Evolutionary conservation across 768 basidiomycete species (phyloP), one percentile per base, ranked within the genome.

Genomic region (Auricularia sp.): DNA sequence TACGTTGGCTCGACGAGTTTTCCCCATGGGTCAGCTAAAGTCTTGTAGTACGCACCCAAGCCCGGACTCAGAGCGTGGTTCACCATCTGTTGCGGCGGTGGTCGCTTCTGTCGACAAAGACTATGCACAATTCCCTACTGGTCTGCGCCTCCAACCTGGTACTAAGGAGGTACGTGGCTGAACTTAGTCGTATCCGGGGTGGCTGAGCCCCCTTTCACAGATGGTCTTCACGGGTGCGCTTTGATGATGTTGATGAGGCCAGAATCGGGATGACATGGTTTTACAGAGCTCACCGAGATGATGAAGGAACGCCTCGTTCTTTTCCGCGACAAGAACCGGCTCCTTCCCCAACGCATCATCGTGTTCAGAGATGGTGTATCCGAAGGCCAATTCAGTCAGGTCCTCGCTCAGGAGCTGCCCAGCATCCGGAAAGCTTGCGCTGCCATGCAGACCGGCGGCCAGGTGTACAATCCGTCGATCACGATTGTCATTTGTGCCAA

Each of bases 401-500:
- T 90, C 1, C 66, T 88, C 33, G 61, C 72, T 1, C 74, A 84
- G 21, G 91, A 93, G 68, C 74, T 90, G 2, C 83, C 84, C 0
- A 78, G 83, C 69, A 83, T 92, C 2, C 67, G 80, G 0, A 77
- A 81, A 3, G 84, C 90, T 0, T 90, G 88, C 74, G 74, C 79
- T 70, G 83, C 74, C 63, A 78, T 81, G 66, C 67, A 69, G 84
- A 74, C 73, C 1, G 69, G 75, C 0, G 74, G 76, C 58, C 16
- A 77, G 74, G 61, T 81, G 10, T 92, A 91, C 70, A 74, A 77
- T 29, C 91, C 91, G 0, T 70, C 72, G 56, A 69, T 93, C 43
- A 84, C 88, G 1, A 89, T 93, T 68, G 74, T 89, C 65, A 86
- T 93, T 47, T 93, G 91, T 69, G 91, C 91, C 71, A 93, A 93